These are phyloP conservation scores for Cenchrus purpureus DNA, from an alignment of 176 grass and related monocot genomes.

Conservation along the genomic window DNA sequence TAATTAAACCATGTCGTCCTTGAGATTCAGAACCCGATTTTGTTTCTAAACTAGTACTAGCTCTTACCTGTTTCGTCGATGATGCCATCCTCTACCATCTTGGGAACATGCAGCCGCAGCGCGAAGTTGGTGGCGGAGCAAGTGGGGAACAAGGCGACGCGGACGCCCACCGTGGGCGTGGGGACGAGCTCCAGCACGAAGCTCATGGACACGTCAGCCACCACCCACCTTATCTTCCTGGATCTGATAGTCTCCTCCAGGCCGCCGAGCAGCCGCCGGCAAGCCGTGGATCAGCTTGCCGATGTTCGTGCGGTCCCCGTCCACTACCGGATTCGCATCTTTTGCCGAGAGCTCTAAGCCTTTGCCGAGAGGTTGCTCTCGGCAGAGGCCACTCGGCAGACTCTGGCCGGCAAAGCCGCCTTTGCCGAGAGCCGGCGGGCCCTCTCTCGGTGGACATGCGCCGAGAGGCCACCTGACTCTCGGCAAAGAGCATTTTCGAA, in stretches of 20 bases:
- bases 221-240: conserved; percentile 17
- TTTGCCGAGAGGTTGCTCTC: neutral
- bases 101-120: conserved; percentile 37
- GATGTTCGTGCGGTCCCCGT: conserved; percentile 15
- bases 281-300: neutral
- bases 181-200: conserved; percentile 28
- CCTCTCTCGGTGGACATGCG: too few relatives aligned
- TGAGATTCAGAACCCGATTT: neutral
- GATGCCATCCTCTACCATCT: conserved; percentile 44
- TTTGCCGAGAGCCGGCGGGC: too few relatives aligned
- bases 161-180: conserved; percentile 21
- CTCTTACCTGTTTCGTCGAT: conserved; percentile 53
- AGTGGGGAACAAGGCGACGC: conserved; percentile 38
- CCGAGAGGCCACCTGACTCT: too few relatives aligned
- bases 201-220: conserved; percentile 17
- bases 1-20: neutral
- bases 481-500: too few relatives aligned
- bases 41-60: too few relatives aligned
- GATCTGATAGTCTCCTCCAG: conserved; percentile 10
- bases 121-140: conserved; percentile 43
- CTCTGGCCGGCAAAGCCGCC: neutral
- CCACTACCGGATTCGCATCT: neutral
- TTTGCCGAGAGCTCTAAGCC: too few relatives aligned
- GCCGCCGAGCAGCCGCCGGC: neutral
- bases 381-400: neutral